These are phyloP conservation scores for Chaetomium globosum DNA, from an alignment of 2,329 filamentous ascomycete genomes.

Conservation along the genomic window DNA sequence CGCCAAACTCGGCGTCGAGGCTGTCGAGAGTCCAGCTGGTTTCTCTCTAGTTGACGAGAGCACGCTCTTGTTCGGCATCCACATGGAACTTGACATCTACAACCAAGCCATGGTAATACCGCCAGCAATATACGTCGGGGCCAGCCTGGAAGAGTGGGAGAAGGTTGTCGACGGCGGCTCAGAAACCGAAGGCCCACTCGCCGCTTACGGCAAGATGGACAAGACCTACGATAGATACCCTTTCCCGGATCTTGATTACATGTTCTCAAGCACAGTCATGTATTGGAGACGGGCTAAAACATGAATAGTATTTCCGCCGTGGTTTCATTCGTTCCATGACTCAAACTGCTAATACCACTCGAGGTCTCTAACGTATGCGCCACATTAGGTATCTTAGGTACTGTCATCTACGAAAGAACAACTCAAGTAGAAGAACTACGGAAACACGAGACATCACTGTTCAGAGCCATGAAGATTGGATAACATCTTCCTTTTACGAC, in stretches of 20 bases:
- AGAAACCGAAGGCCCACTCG: slow-evolving; percentile 13
- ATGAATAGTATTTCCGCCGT: not conserved
- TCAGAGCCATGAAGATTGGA: not conserved
- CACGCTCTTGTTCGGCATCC: slow-evolving; percentile 64
- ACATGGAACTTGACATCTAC: slow-evolving; percentile 60
- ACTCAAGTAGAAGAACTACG: not conserved
- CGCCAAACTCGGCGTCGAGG: slow-evolving; percentile 55
- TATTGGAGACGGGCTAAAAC: slow-evolving; percentile 29
- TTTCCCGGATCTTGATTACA: slow-evolving; percentile 37
- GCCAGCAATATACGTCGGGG: slow-evolving; percentile 63
- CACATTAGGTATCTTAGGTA: not conserved
- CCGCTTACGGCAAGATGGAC: slow-evolving; percentile 31
- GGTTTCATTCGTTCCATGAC: not conserved
- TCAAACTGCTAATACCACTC: not conserved
- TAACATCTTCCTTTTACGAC: no score
- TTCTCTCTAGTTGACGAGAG: slow-evolving; percentile 52
- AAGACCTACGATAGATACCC: slow-evolving; percentile 27
- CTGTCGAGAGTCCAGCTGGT: slow-evolving; percentile 56
- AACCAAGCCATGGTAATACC: slow-evolving; percentile 51
- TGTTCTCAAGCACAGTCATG: slow-evolving; percentile 36
- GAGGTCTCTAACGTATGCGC: not conserved
- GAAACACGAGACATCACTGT: not conserved
- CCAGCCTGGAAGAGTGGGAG: slow-evolving; percentile 55
- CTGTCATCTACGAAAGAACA: not conserved
- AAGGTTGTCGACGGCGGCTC: slow-evolving; percentile 25